Base-by-base conservation (phyloP, 106 monocot genomes). In the Allium sativum region DNA sequence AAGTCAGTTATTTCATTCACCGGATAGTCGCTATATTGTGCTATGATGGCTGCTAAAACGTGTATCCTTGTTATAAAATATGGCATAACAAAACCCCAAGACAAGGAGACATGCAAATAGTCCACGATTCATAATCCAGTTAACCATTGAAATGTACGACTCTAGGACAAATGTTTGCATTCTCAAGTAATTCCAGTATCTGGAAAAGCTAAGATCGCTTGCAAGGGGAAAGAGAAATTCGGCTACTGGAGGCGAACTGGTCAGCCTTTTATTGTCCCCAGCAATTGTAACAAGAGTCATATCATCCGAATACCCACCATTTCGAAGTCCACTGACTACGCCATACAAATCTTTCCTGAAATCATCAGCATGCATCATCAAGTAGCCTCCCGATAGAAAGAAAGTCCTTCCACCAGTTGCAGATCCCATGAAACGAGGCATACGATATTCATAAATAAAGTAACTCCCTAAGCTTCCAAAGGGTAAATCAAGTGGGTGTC, bases 141-240 rank as follows among this genome's bases (percentile, higher is more conserved):
- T 99, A 55, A 92, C 88, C 14, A 52, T 76, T 44, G 92, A 88
- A 65, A 82, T 84, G 48, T 92, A 99, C 42, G 91, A 99, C 73
- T 99, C 98, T 17, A 99, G 64, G 68, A 99, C 92, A 83, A 99
- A 92, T 40, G 98, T 99, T 76, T 99, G 98, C 75, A 92, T 99
- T 76, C 87, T 82, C 43, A 92, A 73, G 67, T 98, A 98, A 76
- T 98, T 98, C 98, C 98, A 98, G 73, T 92, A 98, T 64, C 98
- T 98, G 64, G 91, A 75, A 65, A 98, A 98, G 72, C 73, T 91
- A 65, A 98, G 96, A 70, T 98, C 91, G 68, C 84, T 98, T 50
- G 84, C 79, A 82, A 98, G 96, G 60, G 96, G 96, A 76, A 91
- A 91, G 43, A 91, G 96, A 78, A 91, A 91, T 44, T 91, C 84